A percentile compares a stretch with the other conserved stretches of the same genome.
phyloP scores from a whole-genome alignment of 371 early-diverging fungal genomes.

The Rhizopus delemar region DNA sequence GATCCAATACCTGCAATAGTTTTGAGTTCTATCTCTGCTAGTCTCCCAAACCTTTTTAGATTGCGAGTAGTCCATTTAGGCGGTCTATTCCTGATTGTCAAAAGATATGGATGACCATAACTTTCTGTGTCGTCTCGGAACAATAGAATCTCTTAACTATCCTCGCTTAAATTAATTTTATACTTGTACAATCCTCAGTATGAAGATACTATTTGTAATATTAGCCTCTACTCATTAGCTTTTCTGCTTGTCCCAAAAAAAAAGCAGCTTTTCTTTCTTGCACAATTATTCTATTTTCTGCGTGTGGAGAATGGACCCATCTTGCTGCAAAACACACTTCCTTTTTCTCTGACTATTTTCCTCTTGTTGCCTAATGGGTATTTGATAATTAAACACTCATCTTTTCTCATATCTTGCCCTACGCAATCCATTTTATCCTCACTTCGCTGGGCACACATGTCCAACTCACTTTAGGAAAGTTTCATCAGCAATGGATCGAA shows the following conservation, averaged over 20 bases:
- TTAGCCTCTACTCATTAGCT: constrained; percentile 54
- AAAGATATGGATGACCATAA: constrained; percentile 83
- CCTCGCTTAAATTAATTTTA: constrained; percentile 44
- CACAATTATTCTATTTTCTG: constrained; percentile 24
- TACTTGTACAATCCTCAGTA: constrained; percentile 25
- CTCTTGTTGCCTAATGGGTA: constrained; percentile 28
- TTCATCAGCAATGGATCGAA: constrained; percentile 75
- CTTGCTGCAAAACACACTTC: constrained; percentile 43
- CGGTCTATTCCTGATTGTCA: constrained; percentile 70
- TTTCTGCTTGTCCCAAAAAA: constrained; percentile 60
- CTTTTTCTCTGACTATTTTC: constrained; percentile 24
- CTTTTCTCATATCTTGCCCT: constrained; percentile 82
- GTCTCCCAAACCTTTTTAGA: constrained; percentile 65
- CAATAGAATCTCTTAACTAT: constrained; percentile 46
- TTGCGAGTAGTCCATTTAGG: constrained; percentile 90
- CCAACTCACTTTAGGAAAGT: constrained; percentile 75
- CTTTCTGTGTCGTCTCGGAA: constrained; percentile 82
- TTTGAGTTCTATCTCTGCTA: constrained; percentile 88
- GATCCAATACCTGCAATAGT: constrained; percentile 95
- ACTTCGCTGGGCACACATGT: constrained; percentile 52
- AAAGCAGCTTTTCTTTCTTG: constrained; percentile 43
- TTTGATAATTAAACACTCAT: constrained; percentile 72
- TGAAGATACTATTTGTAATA: constrained; percentile 38
- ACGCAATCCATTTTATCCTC: constrained; percentile 77
- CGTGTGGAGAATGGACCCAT: constrained; percentile 64